phyloP scores from a whole-genome alignment of 192 early-diverging fungal genomes.

The Phlyctochytrium planicorne region DNA sequence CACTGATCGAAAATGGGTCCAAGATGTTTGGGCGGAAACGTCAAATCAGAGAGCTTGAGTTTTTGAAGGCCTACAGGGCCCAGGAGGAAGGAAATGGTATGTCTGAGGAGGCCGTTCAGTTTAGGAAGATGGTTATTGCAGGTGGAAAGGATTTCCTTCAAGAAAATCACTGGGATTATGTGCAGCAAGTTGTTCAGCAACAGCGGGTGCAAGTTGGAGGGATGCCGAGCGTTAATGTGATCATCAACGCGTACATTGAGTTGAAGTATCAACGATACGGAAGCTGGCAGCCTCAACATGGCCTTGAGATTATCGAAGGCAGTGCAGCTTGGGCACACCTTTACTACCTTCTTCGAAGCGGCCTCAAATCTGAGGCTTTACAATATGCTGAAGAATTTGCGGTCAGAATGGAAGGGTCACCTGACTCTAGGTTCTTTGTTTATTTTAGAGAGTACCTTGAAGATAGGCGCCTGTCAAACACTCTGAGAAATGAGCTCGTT shows the following conservation, averaged over 20 bases:
- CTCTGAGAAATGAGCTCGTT: conserved; percentile 55
- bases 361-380: conserved; percentile 65
- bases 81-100: conserved; percentile 3
- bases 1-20: conserved; percentile 35
- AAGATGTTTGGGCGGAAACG: neutral
- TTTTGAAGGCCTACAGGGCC: neutral
- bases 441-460: conserved; percentile 31
- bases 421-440: conserved; percentile 6
- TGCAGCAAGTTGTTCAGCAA: conserved; percentile 21
- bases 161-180: conserved; percentile 26
- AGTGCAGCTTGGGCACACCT: conserved; percentile 84
- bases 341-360: conserved; percentile 78
- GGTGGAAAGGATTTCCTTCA: conserved; percentile 34
- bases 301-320: conserved; percentile 38
- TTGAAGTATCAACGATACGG: conserved; percentile 63
- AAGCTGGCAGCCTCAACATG: conserved; percentile 32
- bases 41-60: neutral
- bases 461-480: conserved; percentile 46
- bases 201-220: conserved; percentile 70
- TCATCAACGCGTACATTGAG: conserved; percentile 70
- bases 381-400: conserved; percentile 56
- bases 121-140: conserved; percentile 17
- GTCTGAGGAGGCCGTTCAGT: conserved; percentile 21
- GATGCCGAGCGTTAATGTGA: conserved; percentile 69
- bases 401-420: neutral